These are phyloP conservation scores for Escovopsis weberi DNA, from an alignment of 2,329 filamentous ascomycete species.

Conservation along the genomic window DNA sequence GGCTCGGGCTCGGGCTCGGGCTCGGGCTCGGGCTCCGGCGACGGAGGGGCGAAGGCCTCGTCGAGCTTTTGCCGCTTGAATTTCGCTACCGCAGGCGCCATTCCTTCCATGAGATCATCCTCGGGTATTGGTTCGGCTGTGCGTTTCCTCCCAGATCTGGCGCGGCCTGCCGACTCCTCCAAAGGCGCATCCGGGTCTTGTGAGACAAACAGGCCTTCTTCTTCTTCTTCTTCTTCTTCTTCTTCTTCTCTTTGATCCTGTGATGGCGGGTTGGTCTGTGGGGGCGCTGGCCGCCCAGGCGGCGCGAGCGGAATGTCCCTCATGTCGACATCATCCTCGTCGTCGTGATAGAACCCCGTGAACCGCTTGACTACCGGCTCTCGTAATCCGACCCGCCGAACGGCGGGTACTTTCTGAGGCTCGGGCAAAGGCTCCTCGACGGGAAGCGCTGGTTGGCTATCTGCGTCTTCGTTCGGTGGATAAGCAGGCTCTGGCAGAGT, in stretches of 20 bases:
- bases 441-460: conserved; percentile 4
- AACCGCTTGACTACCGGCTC: conserved; percentile 43
- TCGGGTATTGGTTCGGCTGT: conserved; percentile 25
- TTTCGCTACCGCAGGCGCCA: conserved; percentile 62
- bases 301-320: conserved; percentile 10
- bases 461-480: conserved; percentile 1
- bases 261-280: conserved; percentile 2
- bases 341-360: conserved; percentile 47
- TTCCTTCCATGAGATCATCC: conserved; percentile 50
- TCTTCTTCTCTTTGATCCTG: background rate
- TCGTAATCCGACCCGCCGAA: conserved; percentile 15
- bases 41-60: conserved; percentile 25
- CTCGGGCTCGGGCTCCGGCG: conserved; percentile 13
- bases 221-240: conserved; percentile 12
- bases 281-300: conserved; percentile 1
- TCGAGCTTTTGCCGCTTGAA: conserved; percentile 66
- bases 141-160: conserved; percentile 29
- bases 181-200: conserved; percentile 24
- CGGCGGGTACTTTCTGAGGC: conserved; percentile 9
- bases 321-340: conserved; percentile 26
- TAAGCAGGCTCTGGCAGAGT: conserved; percentile 3
- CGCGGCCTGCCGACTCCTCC: conserved; percentile 7
- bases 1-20: conserved; percentile 4
- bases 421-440: conserved; percentile 9
- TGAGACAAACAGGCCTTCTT: conserved; percentile 41